Percentiles rank a stretch among this genome's conserved stretches.
Evolutionary conservation across 768 basidiomycete species (phyloP).

Genomic region (Brasilioporus rufonigricans): DNA sequence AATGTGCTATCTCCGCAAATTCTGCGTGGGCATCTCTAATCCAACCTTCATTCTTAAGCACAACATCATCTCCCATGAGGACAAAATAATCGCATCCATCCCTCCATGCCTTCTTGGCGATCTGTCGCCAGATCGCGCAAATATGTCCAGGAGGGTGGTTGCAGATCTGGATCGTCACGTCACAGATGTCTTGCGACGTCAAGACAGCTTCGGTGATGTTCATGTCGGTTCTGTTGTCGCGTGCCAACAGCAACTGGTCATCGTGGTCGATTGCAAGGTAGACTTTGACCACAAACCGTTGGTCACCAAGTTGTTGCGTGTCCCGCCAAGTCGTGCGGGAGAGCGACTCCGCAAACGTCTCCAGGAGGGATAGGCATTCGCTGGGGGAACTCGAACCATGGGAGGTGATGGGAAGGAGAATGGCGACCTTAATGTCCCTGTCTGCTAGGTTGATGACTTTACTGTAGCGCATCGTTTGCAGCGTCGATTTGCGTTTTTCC

Average conservation of each 20-base stretch:
- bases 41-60: slow-evolving; percentile 52
- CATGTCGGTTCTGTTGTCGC: slow-evolving; percentile 4
- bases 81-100: slow-evolving; percentile 50
- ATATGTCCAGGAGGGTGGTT: slow-evolving; percentile 44
- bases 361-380: slow-evolving; percentile 43
- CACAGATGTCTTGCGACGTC: slow-evolving; percentile 33
- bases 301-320: slow-evolving; percentile 29
- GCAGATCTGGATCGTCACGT: slow-evolving; percentile 38
- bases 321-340: slow-evolving; percentile 47
- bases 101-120: slow-evolving; percentile 46
- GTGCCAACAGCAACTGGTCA: slow-evolving; percentile 39
- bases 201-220: slow-evolving; percentile 40
- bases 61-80: slow-evolving; percentile 56
- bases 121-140: slow-evolving; percentile 53
- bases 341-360: slow-evolving; percentile 43
- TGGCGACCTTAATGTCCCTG: slow-evolving; percentile 41
- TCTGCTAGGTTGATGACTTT: slow-evolving; percentile 37
- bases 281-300: slow-evolving; percentile 37
- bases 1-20: slow-evolving; percentile 36
- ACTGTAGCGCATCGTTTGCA: slow-evolving; percentile 34
- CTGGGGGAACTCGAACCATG: slow-evolving; percentile 34
- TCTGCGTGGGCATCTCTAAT: slow-evolving; percentile 39
- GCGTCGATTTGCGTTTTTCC: slow-evolving; percentile 6
- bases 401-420: slow-evolving; percentile 60
- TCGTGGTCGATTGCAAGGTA: slow-evolving; percentile 56